Evolutionary conservation across 2,329 filamentous ascomycete genomes (phyloP).

Genomic region (Byssothecium circinans): DNA sequence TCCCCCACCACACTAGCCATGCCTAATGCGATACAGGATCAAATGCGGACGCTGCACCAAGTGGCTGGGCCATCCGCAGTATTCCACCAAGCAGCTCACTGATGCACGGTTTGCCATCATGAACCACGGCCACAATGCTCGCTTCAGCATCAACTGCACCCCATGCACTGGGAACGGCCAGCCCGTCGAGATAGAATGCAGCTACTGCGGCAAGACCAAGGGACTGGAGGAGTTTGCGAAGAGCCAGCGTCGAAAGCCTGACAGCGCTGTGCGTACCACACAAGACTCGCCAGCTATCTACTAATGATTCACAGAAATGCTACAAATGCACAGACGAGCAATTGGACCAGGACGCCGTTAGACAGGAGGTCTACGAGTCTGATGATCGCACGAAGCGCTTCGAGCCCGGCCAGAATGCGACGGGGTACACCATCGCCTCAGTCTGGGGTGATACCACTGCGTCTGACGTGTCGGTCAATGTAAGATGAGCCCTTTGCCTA

Average conservation of each 20-base stretch:
- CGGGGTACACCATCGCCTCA: conserved; percentile 15
- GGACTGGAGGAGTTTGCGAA: conserved; percentile 55
- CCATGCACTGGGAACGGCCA: conserved; percentile 47
- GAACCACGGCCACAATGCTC: conserved; percentile 13
- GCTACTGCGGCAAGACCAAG: conserved; percentile 51
- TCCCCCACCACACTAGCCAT: background rate
- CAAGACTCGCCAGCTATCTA: background rate
- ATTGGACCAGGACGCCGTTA: conserved; percentile 22
- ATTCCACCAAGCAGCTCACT: conserved; percentile 53
- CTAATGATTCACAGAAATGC: conserved; percentile 29
- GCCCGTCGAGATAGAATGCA: conserved; percentile 52
- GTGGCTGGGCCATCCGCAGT: conserved; percentile 41
- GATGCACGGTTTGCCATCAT: conserved; percentile 27
- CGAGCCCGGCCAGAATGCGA: conserved; percentile 12
- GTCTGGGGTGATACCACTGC: conserved; percentile 20
- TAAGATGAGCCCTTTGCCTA: conserved; percentile 9
- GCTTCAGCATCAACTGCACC: conserved; percentile 45
- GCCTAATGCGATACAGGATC: conserved; percentile 36
- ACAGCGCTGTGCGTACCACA: conserved; percentile 46
- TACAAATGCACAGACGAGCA: conserved; percentile 34
- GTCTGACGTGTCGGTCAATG: conserved; percentile 20
- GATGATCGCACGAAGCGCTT: conserved; percentile 29
- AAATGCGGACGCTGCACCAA: conserved; percentile 53
- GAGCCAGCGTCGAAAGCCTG: conserved; percentile 49
- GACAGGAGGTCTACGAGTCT: conserved; percentile 40